phyloP scores from a whole-genome alignment of 2,329 filamentous ascomycete genomes.

The Ceratocystis harringtonii region DNA sequence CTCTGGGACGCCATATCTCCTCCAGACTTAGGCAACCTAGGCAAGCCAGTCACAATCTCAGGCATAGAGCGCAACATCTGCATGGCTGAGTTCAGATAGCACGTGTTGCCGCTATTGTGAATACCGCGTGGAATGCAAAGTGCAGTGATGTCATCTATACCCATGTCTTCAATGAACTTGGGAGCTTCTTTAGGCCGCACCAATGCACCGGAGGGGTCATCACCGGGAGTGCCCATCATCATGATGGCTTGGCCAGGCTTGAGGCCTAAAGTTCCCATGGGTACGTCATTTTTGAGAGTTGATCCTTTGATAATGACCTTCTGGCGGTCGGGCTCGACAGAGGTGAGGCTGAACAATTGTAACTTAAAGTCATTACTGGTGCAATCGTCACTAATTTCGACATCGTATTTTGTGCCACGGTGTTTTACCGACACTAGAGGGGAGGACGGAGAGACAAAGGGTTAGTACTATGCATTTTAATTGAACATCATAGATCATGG shows the following conservation, averaged over 20 bases:
- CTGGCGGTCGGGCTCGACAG: constrained; percentile 89
- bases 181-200: constrained; percentile 64
- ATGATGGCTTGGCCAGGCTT: constrained; percentile 80
- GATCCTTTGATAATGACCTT: constrained; percentile 91
- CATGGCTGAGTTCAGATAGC: constrained; percentile 95
- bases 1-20: constrained; percentile 22
- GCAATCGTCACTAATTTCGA: constrained; percentile 73
- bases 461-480: neutral
- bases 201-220: constrained; percentile 39
- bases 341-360: constrained; percentile 87
- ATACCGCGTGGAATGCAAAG: constrained; percentile 76
- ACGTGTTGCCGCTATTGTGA: constrained; percentile 90
- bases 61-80: constrained; percentile 80
- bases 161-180: constrained; percentile 96
- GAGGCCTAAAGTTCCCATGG: constrained; percentile 67
- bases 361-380: constrained; percentile 90
- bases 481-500: neutral
- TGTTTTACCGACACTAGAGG: constrained; percentile 75
- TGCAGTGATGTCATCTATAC: constrained; percentile 70
- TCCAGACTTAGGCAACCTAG: constrained; percentile 45
- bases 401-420: constrained; percentile 84
- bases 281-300: constrained; percentile 88
- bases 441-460: neutral
- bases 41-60: constrained; percentile 69
- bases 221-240: constrained; percentile 87